Base-by-base conservation (phyloP, 2,329 filamentous ascomycete species). In the Cladosporium sphaerospermum region DNA sequence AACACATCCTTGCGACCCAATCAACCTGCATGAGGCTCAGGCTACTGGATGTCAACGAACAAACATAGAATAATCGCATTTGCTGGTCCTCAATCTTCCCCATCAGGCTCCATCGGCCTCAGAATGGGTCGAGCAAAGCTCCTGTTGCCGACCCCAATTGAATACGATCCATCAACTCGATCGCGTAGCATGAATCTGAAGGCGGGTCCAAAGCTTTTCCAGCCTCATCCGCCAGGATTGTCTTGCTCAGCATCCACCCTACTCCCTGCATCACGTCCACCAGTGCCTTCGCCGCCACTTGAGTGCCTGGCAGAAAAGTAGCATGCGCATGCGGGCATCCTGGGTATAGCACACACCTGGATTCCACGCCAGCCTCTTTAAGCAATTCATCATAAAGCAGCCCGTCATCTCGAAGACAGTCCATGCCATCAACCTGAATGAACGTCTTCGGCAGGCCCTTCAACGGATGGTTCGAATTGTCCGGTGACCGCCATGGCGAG, bases 381-480 rank as follows among this genome's bases (percentile, higher is more conserved):
- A 81, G 59, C 2, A 75, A 60, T 37, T 70, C 63, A 57, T 79
- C 77, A 57, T 80, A 81, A 0, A 81, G 73, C 45, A 82, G 56
- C 0, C 67, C 74, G 51, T 81, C 78, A 55, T 82, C 79, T 4
- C 79, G 64, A 2, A 77, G 55, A 0, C 73, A 73, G 59, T 81
- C 79, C 53, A 75, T 53, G 13, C 77, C 78, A 55, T 70, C 73
- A 0, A 79, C 67, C 59, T 79, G 76, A 1, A 81, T 64, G 60
- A 78, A 80, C 0, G 74, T 69, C 2, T 66, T 68, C 4, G 77
- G 76, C 16, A 78, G 63, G 3, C 59, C 67, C 2, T 58, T 56
- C 45, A 72, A 65, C 1, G 59, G 56, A 2, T 57, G 66, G 31
- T 58, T 55, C 42, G 59, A 65, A 44, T 72, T 64, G 13, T 73